Evolutionary conservation across 139 green algal genomes (phyloP).

Genomic region (Chlamydomonas sphaeroides): DNA sequence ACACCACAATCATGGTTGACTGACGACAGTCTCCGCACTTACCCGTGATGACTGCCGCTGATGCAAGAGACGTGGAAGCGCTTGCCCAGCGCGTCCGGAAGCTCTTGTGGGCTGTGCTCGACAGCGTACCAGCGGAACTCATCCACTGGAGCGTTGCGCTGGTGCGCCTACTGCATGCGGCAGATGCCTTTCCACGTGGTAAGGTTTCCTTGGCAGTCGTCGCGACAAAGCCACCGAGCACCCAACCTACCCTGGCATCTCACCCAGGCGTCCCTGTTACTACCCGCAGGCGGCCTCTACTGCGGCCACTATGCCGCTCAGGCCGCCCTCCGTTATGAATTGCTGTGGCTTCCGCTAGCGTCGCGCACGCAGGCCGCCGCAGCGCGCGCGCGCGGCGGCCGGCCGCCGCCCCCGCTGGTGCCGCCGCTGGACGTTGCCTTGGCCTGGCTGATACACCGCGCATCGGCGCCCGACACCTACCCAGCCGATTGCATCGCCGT

Average conservation of each 20-base stretch:
- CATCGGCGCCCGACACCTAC: background rate
- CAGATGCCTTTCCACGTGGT: conserved; percentile 19
- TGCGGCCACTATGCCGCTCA: conserved; percentile 11
- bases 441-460: conserved; percentile 32
- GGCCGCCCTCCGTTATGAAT: conserved; percentile 27
- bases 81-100: conserved; percentile 8
- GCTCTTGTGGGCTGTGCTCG: conserved; percentile 19
- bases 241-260: background rate
- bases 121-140: conserved; percentile 7
- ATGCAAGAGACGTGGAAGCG: background rate
- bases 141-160: conserved; percentile 4
- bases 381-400: too few species aligned
- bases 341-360: conserved; percentile 26
- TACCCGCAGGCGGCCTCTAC: conserved; percentile 22
- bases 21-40: too few species aligned
- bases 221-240: background rate
- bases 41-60: too few species aligned
- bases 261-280: background rate
- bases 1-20: too few species aligned
- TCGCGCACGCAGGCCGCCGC: background rate
- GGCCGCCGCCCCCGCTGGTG: background rate
- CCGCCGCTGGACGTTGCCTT: conserved; percentile 27
- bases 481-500: too few species aligned
- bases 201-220: background rate
- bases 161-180: conserved; percentile 24